Evolutionary conservation across 305 asterid genomes (phyloP), one percentile per base, ranked within the genome.

Genomic region (Ajuga reptans): DNA sequence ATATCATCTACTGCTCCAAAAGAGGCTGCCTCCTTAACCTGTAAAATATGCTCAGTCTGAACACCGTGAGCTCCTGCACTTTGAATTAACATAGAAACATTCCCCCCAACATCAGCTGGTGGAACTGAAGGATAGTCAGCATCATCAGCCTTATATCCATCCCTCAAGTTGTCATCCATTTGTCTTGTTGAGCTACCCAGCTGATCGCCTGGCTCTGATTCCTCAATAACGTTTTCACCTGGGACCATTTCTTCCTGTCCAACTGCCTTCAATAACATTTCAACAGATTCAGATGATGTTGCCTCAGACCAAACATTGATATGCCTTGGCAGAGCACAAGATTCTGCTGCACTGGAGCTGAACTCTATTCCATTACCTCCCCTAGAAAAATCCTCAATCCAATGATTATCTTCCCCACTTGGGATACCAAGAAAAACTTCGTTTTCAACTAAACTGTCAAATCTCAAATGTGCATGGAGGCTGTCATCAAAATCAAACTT

Each of bases 271-370:
- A 94, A 75, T 61, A 94, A 61, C 98, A 94, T 91, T 79, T 94
- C 99, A 81, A 91, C 98, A 74, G 99, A 88, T 85, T 91, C 99
- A 50, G 97, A 86, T 21, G 99, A 94, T 68, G 99, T 91, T 77
- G 97, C 99, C 86, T 94, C 99, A 72, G 94, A 91, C 99, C 99
- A 94, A 75, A 94, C 99, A 94, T 94, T 89, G 73, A 84, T 87
- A 84, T 85, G 95, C 82, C 97, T 88, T 9, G 89, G 92, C 81
- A 91, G 81, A 79, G 96, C 81, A 85, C 97, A 94, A 71, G 96
- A 75, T 71, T 84, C 96, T 53, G 95, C 72, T 27, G 94, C 92
- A 76, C 90, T 84, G 68, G 99, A 85, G 75, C 89, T 80, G 79
- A 91, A 91, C 76, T 80, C 93, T 75, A 94, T 82, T 76, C 91